Evolutionary conservation across 2,329 filamentous ascomycete genomes (phyloP).

Genomic region (Fusarium verticillioides): DNA sequence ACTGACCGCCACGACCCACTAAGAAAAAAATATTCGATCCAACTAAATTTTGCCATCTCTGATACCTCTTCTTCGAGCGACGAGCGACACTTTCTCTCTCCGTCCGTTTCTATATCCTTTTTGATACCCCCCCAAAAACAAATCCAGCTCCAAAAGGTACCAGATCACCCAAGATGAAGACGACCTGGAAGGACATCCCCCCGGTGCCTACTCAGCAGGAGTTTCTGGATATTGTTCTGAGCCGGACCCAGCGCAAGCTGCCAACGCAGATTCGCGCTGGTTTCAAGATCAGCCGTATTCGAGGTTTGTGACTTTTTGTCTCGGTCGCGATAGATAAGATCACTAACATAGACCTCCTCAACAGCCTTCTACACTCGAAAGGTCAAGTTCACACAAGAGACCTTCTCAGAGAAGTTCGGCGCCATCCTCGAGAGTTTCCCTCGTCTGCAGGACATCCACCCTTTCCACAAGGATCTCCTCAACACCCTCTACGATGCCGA

Average conservation of each 20-base stretch:
- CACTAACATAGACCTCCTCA: constrained; percentile 9
- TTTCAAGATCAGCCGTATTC: constrained; percentile 93
- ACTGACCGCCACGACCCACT: constrained; percentile 37
- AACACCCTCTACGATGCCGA: constrained; percentile 99
- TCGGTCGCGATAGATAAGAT: neutral
- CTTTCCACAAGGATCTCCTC: constrained; percentile 84
- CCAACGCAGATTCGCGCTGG: constrained; percentile 96
- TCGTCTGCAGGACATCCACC: constrained; percentile 91
- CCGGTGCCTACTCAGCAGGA: constrained; percentile 93
- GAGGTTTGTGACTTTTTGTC: constrained; percentile 57
- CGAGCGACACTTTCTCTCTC: constrained; percentile 32
- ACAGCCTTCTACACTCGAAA: constrained; percentile 93
- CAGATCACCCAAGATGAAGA: constrained; percentile 63
- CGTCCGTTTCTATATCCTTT: constrained; percentile 13
- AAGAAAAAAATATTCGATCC: constrained; percentile 52
- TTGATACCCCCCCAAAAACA: constrained; percentile 10
- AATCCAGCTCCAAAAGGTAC: constrained; percentile 34
- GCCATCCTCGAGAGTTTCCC: constrained; percentile 94
- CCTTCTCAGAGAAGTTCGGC: constrained; percentile 92
- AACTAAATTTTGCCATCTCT: constrained; percentile 40
- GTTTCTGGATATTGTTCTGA: constrained; percentile 97
- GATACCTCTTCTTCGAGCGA: constrained; percentile 33
- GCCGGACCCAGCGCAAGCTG: constrained; percentile 88
- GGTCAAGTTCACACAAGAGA: constrained; percentile 98
- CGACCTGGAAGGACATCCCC: constrained; percentile 80